phyloP scores from a whole-genome alignment of 371 early-diverging fungal genomes.

The Batkoa obscura region DNA sequence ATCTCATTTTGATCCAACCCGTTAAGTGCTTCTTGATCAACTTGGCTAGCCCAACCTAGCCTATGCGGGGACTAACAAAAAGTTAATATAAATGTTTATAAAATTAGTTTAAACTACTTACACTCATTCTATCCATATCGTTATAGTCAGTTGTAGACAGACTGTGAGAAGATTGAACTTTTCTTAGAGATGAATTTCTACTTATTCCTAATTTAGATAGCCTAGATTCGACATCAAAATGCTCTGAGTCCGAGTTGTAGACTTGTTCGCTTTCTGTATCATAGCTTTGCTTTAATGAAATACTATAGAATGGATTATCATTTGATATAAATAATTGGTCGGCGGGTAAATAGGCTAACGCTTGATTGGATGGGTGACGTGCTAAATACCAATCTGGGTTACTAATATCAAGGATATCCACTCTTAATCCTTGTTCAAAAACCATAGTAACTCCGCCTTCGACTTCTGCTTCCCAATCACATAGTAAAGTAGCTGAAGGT shows the following conservation, averaged over 20 bases:
- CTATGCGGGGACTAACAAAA: neutral
- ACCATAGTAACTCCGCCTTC: neutral
- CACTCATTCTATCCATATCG: neutral
- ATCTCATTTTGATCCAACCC: slow-evolving; percentile 23
- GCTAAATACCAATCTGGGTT: slow-evolving; percentile 3
- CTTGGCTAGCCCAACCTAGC: neutral
- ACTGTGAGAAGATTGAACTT: neutral
- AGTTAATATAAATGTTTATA: neutral
- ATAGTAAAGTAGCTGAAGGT: neutral
- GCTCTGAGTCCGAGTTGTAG: neutral
- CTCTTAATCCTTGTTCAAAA: neutral
- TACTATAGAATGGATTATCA: neutral
- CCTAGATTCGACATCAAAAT: too few species aligned
- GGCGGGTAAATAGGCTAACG: slow-evolving; percentile 1
- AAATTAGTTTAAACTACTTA: neutral
- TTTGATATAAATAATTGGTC: neutral
- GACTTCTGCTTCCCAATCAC: neutral
- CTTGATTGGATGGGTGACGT: neutral
- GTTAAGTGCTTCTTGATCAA: neutral
- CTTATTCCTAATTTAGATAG: too few species aligned
- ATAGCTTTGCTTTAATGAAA: neutral
- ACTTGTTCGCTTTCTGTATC: neutral
- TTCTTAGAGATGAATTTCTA: neutral
- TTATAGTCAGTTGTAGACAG: neutral
- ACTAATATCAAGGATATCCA: neutral